phyloP scores from a whole-genome alignment of 2,329 filamentous ascomycete genomes.

The Anthostomella pinea region DNA sequence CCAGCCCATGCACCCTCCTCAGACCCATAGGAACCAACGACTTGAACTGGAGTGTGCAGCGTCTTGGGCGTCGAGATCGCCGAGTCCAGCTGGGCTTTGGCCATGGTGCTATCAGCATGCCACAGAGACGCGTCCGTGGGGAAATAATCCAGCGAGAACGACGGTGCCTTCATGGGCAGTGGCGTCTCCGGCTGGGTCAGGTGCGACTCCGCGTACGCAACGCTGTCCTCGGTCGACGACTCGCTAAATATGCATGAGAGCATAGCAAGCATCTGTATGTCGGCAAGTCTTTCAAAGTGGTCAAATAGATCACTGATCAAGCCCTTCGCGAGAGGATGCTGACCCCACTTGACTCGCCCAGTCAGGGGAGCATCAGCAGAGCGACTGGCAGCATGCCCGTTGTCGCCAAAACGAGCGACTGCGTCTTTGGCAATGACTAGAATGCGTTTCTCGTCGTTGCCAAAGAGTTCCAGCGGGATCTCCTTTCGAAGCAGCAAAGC shows the following conservation, averaged over 20 bases:
- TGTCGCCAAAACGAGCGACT: conserved; percentile 40
- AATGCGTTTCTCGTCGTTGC: conserved; percentile 52
- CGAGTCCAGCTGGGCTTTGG: conserved; percentile 52
- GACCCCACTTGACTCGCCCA: conserved; percentile 66
- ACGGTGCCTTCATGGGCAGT: conserved; percentile 61
- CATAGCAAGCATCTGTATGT: conserved; percentile 71
- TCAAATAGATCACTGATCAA: conserved; percentile 61
- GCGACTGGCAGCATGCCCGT: conserved; percentile 9
- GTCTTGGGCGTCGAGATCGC: conserved; percentile 55
- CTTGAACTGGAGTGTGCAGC: conserved; percentile 53
- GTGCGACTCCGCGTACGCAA: conserved; percentile 56
- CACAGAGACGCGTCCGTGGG: conserved; percentile 55
- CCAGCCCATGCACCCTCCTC: conserved; percentile 52
- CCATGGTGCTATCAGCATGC: conserved; percentile 40
- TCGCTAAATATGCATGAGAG: conserved; percentile 68
- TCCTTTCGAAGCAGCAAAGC: conserved; percentile 74
- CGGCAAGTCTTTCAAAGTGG: conserved; percentile 60
- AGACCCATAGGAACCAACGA: conserved; percentile 55
- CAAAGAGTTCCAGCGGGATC: conserved; percentile 66
- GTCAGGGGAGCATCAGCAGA: conserved; percentile 37
- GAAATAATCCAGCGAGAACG: conserved; percentile 66
- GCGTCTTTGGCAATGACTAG: conserved; percentile 67
- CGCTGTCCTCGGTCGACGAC: conserved; percentile 51
- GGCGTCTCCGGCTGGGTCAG: conserved; percentile 60
- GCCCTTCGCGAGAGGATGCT: conserved; percentile 60